phyloP scores from a whole-genome alignment of 257 asterid genomes.

The Solanum microdontum region DNA sequence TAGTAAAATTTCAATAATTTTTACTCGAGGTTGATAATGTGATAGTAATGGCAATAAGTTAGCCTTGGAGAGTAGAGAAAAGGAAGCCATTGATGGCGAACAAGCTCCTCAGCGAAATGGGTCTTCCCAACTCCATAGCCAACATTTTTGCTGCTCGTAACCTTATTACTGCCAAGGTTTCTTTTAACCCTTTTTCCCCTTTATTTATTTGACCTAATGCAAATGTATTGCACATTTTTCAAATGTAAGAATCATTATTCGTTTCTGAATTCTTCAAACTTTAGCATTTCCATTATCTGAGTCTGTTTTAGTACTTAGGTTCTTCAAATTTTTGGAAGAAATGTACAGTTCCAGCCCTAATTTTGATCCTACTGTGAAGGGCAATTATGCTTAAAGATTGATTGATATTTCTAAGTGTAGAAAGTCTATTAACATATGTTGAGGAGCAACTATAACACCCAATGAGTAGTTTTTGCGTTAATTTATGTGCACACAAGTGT shows the following conservation, averaged over 20 bases:
- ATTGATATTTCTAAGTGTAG: background rate
- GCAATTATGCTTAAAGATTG: background rate
- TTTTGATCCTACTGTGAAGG: background rate
- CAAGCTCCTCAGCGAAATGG: constrained; percentile 67
- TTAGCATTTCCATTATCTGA: background rate
- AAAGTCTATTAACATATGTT: background rate
- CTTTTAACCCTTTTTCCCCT: background rate
- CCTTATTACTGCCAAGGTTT: constrained; percentile 68
- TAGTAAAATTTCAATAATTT: too few relatives aligned
- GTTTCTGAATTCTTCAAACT: background rate
- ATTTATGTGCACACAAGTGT: background rate
- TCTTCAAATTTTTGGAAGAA: background rate
- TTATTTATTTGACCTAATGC: background rate
- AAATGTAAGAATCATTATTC: background rate
- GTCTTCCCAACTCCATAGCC: constrained; percentile 50
- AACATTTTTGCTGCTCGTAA: constrained; percentile 67
- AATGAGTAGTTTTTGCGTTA: background rate
- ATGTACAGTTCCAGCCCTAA: background rate
- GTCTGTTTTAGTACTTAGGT: background rate
- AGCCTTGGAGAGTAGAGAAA: background rate
- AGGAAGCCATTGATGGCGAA: constrained; percentile 44
- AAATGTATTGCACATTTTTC: background rate
- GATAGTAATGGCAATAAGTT: background rate
- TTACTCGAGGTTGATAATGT: too few relatives aligned
- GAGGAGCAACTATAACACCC: background rate